Base-by-base conservation (phyloP, 495 filamentous ascomycete genomes). In the Darksidea phi region DNA sequence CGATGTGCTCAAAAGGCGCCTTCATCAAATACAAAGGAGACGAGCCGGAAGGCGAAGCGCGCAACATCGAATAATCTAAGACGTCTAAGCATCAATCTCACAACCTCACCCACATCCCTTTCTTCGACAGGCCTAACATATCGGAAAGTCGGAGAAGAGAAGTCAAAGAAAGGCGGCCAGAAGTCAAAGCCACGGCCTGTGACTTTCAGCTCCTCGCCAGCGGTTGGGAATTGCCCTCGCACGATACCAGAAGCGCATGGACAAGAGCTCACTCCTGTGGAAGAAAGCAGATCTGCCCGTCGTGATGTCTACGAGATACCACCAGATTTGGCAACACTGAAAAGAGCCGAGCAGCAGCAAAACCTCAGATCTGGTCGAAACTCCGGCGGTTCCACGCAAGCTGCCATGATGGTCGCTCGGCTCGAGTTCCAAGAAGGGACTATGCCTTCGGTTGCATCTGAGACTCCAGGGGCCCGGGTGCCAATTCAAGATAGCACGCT, bases 401-500 rank as follows among this genome's bases (percentile, higher is more conserved):
- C 53, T 12, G 64, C 64, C 11, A 46, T 67, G 38, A 48, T 54
- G 53, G 26, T 62, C 10, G 64, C 64, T 6, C 64, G 54, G 17
- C 32, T 52, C 21, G 64, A 57, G 8, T 67, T 67, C 54, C 64
- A 59, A 43, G 53, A 67, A 21, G 57, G 46, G 10, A 45, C 50
- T 2, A 54, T 66, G n/a, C 56, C 37, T 46, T 61, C 63, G 20
- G 13, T 41, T 1, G 42, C 46, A 6, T 48, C 26, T 7, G 46
- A 66, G 1, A 46, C 43, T 42, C 32, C 61, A 25, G 38, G 25
- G 6, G 4, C 48, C 15, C 6, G 21, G 6, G 24, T 13, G 2
- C 46, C 13, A 17, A 28, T n/a, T 11, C 6, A 52, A 2, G 18
- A 37, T 21, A 21, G 32, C 11, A 59, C 63, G 13, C 50, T 49